Evolutionary conservation across 1,139 yeast genomes (phyloP), one percentile per base, ranked within the genome.

Genomic region (Blastobotrys apis): DNA sequence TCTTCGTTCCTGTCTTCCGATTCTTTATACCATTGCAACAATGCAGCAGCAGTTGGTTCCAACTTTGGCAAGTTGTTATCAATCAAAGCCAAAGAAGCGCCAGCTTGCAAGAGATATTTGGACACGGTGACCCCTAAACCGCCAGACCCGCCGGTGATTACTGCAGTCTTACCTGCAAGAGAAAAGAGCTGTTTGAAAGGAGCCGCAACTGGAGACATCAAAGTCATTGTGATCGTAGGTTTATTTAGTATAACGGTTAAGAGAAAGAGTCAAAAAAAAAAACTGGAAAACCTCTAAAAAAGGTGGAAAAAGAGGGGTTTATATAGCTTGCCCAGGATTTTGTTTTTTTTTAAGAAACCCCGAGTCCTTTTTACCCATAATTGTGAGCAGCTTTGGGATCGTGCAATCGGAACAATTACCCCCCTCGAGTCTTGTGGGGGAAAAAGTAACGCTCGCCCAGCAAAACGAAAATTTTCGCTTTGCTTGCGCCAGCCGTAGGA

Each of bases 111-210:
- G 19, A 59, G 49, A 38, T 55, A 48, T 32, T 48, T 47, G 35
- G 61, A 53, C 4, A 84, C 64, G 15, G 83, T 79, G 26, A 80
- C 68, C 2, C 88, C 82, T 55, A 84, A 70, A 17, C 94, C 94
- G 42, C 94, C 94, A 25, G 88, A 81, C 15, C 94, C 94, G 43
- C 94, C 94, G 27, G 94, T 84, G 53, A 84, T 67, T 44, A 84
- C 73, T 36, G 86, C 87, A 47, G 83, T 70, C 63, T 81, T 78
- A 45, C 84, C 84, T 55, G 81, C 88, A 53, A 84, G 73, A 3
- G 63, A 60, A 37, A 60, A 60, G 30, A 55, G 51, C 29, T 38
- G 37, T 26, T 45, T 39, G 39, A 37, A 37, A 8, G 43, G 41
- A 12, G 48, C 40, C n/a, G 48, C 45, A 3, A 33, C 34, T n/a